Evolutionary conservation across 2,329 filamentous ascomycete genomes (phyloP).

Genomic region (Ceratocystis papillata): DNA sequence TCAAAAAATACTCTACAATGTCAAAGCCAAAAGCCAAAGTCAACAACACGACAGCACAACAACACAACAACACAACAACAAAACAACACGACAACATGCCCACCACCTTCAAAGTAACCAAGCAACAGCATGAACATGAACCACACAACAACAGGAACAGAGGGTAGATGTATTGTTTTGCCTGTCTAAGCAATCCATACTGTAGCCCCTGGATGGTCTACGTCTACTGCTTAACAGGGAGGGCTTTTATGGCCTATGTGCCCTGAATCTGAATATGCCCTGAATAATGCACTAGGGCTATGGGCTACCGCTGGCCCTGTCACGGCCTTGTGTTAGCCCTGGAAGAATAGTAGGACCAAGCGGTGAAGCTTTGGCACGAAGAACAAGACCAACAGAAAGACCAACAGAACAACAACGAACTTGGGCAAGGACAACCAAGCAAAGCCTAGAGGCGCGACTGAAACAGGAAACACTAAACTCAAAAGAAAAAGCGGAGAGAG

Average conservation of each 20-base stretch:
- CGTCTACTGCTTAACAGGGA: neutral
- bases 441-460: neutral
- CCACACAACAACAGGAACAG: neutral
- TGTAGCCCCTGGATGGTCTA: neutral
- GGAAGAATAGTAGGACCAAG: conserved; percentile 6
- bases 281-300: neutral
- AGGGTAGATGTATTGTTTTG: too few species aligned
- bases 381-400: neutral
- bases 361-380: conserved; percentile 7
- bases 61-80: neutral
- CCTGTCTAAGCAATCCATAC: too few species aligned
- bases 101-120: conserved; percentile 3
- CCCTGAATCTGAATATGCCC: neutral
- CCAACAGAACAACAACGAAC: neutral
- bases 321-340: neutral
- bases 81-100: neutral
- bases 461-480: conserved; percentile 1
- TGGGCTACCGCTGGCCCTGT: neutral
- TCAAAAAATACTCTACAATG: neutral
- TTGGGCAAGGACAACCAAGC: neutral
- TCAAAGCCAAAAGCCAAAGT: conserved; percentile 14
- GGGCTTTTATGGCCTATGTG: neutral
- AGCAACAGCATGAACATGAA: conserved; percentile 11
- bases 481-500: neutral
- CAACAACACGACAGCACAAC: conserved; percentile 7